These are phyloP conservation scores for Rubia tinctorum DNA, from an alignment of 305 asterid species.

Conservation along the genomic window DNA sequence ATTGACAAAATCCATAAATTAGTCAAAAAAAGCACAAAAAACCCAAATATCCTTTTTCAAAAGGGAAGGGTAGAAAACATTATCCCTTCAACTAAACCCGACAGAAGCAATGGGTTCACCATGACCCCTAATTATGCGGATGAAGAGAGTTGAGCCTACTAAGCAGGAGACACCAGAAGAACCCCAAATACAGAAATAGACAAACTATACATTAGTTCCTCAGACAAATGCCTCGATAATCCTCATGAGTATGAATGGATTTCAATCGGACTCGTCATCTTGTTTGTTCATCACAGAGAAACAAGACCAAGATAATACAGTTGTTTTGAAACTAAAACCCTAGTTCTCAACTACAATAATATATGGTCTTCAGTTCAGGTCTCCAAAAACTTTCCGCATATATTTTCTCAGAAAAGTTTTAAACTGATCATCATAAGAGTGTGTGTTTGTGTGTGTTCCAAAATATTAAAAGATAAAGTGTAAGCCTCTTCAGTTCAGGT, in stretches of 20 bases:
- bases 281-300: constrained; percentile 52
- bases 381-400: not conserved
- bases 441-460: not conserved
- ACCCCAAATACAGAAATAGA: not conserved
- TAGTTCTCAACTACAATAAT: no score
- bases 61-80: no score
- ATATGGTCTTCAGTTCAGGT: not conserved
- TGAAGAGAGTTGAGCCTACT: no score
- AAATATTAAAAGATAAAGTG: not conserved
- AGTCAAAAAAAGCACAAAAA: not conserved
- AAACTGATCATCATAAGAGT: not conserved
- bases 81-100: not conserved
- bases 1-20: not conserved
- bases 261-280: constrained; percentile 81
- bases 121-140: no score
- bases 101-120: not conserved
- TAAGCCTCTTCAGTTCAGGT: constrained; percentile 4
- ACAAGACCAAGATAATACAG: not conserved
- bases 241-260: constrained; percentile 56
- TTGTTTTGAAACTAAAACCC: no score
- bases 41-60: no score
- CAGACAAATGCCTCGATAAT: constrained; percentile 58
- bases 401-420: not conserved
- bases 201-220: not conserved
- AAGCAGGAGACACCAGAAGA: no score